These are phyloP conservation scores for Selaginella moellendorffii DNA, from an alignment of 75 land plant genomes.

Conservation along the genomic window DNA sequence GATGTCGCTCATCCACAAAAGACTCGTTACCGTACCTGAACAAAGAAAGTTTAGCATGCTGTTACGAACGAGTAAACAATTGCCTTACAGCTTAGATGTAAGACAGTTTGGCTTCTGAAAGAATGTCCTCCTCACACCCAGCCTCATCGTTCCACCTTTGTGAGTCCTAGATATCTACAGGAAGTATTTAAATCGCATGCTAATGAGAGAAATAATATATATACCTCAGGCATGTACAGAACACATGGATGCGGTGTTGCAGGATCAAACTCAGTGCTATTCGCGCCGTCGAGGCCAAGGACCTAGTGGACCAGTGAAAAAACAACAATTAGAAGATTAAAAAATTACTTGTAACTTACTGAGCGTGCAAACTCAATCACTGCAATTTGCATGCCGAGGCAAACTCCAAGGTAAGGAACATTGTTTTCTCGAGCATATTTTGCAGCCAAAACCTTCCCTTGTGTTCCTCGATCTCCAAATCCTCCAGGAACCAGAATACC, in stretches of 20 bases:
- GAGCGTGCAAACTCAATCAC: conserved; percentile 78
- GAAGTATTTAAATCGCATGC: neutral
- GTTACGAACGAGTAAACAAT: neutral
- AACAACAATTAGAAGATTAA: neutral
- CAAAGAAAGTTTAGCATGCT: neutral
- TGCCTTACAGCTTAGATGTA: conserved; percentile 66
- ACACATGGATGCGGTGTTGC: conserved; percentile 63
- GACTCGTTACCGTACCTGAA: conserved; percentile 40
- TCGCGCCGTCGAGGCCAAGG: conserved; percentile 62
- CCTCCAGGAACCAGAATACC: conserved; percentile 93
- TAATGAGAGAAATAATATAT: neutral
- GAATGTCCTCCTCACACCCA: conserved; percentile 72
- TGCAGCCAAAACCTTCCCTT: conserved; percentile 90
- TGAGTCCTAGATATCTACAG: conserved; percentile 81
- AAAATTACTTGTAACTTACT: no score
- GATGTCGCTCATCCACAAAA: conserved; percentile 81
- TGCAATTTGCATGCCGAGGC: conserved; percentile 95
- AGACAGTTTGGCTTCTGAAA: conserved; percentile 51
- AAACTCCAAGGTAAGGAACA: conserved; percentile 88
- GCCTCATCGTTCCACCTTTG: conserved; percentile 92
- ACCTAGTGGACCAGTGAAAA: conserved; percentile 28
- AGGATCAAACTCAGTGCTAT: conserved; percentile 70
- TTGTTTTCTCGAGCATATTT: conserved; percentile 82
- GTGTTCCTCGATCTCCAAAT: conserved; percentile 88
- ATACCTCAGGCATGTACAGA: conserved; percentile 95